Percentiles rank a stretch among this genome's conserved stretches.
Conservation (phyloP, 805 yeast species). For the Kodamaea fukazawae region DNA sequence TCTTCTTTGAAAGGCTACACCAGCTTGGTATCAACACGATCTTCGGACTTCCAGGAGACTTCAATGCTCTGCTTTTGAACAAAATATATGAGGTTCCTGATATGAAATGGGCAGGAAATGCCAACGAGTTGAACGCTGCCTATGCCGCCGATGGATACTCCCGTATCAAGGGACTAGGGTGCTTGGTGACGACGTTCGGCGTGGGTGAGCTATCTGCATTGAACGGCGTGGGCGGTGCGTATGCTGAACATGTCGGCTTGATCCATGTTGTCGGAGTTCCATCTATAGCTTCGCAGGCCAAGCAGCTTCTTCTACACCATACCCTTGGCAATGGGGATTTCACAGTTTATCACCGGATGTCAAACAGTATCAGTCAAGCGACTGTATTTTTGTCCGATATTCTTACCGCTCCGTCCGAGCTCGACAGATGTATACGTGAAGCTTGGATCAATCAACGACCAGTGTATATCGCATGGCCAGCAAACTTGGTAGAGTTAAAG, state of each 20-base stretch:
- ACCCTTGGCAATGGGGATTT: constrained; percentile 19
- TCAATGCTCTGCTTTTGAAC: constrained; percentile 69
- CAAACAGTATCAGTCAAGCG: constrained; percentile 12
- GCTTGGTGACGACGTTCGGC: constrained; percentile 17
- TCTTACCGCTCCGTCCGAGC: constrained; percentile 12
- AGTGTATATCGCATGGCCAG: constrained; percentile 16
- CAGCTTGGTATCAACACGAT: constrained; percentile 68
- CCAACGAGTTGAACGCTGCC: constrained; percentile 87
- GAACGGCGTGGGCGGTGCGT: constrained; percentile 17
- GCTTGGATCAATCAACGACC: constrained; percentile 18
- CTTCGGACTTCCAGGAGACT: constrained; percentile 82
- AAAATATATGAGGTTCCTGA: constrained; percentile 72
- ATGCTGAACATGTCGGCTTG: constrained; percentile 17
- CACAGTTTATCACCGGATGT: constrained; percentile 14
- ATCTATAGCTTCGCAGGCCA: constrained; percentile 13
- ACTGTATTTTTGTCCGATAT: constrained; percentile 13
- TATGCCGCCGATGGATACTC: constrained; percentile 89
- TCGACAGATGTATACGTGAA: constrained; percentile 16
- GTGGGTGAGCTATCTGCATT: constrained; percentile 17
- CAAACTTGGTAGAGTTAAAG: constrained; percentile 15
- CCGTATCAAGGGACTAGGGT: constrained; percentile 50
- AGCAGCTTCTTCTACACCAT: constrained; percentile 17
- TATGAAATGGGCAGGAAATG: constrained; percentile 86
- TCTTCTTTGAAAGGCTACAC: constrained; percentile 72
- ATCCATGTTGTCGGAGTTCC: constrained; percentile 17